Conservation (phyloP, 192 early-diverging fungal species). For the Coemansia aciculifera region DNA sequence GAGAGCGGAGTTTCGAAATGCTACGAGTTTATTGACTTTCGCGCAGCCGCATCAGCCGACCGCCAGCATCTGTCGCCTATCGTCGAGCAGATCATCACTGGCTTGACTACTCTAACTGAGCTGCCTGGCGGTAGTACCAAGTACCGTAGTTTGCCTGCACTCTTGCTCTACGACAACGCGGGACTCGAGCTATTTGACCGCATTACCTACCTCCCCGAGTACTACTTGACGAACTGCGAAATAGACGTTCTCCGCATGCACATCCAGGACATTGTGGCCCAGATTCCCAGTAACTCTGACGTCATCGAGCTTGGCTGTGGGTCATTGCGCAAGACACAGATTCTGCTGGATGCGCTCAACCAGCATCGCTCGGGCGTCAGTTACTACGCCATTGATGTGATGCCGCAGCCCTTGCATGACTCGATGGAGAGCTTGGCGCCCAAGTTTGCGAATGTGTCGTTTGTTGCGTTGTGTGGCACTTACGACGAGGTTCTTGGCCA, state of each 20-base stretch:
- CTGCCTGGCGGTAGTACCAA: slow-evolving; percentile 17
- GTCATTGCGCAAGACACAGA: slow-evolving; percentile 83
- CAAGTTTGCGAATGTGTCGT: slow-evolving; percentile 64
- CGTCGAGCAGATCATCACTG: slow-evolving; percentile 22
- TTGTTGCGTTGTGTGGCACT: slow-evolving; percentile 81
- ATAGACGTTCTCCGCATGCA: slow-evolving; percentile 70
- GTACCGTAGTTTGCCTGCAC: slow-evolving; percentile 59
- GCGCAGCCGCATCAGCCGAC: background rate
- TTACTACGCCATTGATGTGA: slow-evolving; percentile 90
- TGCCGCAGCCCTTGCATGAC: slow-evolving; percentile 68
- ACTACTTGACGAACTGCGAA: slow-evolving; percentile 89
- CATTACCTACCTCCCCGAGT: slow-evolving; percentile 84
- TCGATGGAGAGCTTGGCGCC: slow-evolving; percentile 68
- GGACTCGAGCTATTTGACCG: slow-evolving; percentile 89
- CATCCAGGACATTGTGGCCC: slow-evolving; percentile 61
- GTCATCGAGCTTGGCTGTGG: slow-evolving; percentile 90
- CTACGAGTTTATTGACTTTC: slow-evolving; percentile 34
- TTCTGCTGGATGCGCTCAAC: slow-evolving; percentile 76
- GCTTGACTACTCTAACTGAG: slow-evolving; percentile 15
- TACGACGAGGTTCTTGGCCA: slow-evolving; percentile 80
- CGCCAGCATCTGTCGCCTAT: slow-evolving; percentile 17
- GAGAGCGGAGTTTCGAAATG: background rate
- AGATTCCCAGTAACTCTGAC: slow-evolving; percentile 67
- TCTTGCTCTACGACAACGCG: slow-evolving; percentile 79
- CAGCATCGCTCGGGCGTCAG: slow-evolving; percentile 61